phyloP scores from a whole-genome alignment of 768 basidiomycete genomes.

The Boletus tomentosulus region DNA sequence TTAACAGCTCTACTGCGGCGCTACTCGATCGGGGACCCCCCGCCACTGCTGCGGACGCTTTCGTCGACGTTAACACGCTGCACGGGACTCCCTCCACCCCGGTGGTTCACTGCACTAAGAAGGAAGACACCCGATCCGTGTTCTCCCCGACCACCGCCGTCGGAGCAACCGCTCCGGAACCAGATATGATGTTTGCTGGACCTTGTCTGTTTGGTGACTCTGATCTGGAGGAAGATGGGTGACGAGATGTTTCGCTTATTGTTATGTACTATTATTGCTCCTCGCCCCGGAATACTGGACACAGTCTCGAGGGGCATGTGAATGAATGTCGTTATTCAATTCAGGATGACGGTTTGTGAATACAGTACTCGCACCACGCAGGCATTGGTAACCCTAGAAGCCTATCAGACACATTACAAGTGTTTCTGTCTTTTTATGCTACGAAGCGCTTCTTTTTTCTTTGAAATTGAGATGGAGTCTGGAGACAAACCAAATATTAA shows the following conservation, averaged over 20 bases:
- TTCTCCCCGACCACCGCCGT: not conserved
- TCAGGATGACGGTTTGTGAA: not conserved
- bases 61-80: not conserved
- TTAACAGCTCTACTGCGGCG: not conserved
- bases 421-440: not conserved
- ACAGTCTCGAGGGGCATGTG: too few relatives aligned
- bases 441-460: not conserved
- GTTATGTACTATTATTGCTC: not conserved
- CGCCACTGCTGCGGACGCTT: not conserved
- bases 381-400: too few relatives aligned
- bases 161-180: not conserved
- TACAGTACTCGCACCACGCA: too few relatives aligned
- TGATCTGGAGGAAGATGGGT: conserved; percentile 28
- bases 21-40: not conserved
- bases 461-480: too few relatives aligned
- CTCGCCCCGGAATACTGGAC: not conserved
- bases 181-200: conserved; percentile 15
- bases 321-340: too few relatives aligned
- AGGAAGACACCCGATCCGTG: not conserved
- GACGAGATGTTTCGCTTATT: not conserved
- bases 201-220: conserved; percentile 31
- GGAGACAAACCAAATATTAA: too few relatives aligned
- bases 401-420: too few relatives aligned
- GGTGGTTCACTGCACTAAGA: not conserved
- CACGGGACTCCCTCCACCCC: not conserved